Conservation (phyloP, 371 early-diverging fungal species). For the Mortierella sp. region DNA sequence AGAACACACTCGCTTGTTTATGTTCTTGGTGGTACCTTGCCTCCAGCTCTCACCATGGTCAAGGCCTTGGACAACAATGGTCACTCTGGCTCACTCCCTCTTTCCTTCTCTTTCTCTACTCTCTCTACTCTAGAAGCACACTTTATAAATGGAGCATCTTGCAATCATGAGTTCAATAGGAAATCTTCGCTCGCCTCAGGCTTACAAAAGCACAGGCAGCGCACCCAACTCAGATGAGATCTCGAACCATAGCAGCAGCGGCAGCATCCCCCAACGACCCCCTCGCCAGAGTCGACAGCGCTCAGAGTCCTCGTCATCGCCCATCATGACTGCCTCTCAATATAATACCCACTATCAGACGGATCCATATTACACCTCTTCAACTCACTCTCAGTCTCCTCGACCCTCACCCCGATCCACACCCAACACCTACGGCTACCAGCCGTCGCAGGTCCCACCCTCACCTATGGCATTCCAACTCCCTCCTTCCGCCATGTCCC, state of each 20-base stretch:
- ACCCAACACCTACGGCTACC: conserved; percentile 30
- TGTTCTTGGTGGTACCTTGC: neutral
- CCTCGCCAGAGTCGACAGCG: conserved; percentile 35
- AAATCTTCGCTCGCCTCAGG: conserved; percentile 39
- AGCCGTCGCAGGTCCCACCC: conserved; percentile 29
- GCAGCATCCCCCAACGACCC: conserved; percentile 40
- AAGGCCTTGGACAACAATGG: too few relatives aligned
- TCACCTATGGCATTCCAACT: conserved; percentile 41
- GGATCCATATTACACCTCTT: conserved; percentile 37
- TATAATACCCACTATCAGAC: conserved; percentile 46
- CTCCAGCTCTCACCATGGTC: neutral
- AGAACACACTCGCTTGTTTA: neutral
- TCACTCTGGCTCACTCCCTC: neutral
- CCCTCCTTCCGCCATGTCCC: conserved; percentile 45
- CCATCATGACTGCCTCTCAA: conserved; percentile 32
- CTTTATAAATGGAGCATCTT: neutral
- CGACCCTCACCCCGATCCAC: conserved; percentile 48
- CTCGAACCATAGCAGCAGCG: conserved; percentile 1
- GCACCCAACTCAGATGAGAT: conserved; percentile 46
- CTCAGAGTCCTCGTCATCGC: conserved; percentile 39
- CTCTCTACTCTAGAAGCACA: neutral
- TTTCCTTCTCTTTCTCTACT: neutral
- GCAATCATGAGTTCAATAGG: conserved; percentile 22
- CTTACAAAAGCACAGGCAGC: conserved; percentile 26
- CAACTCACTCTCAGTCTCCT: conserved; percentile 33